Percentiles rank a stretch among this genome's conserved stretches.
These are phyloP conservation scores for Alternaria solani DNA, from an alignment of 2,329 filamentous ascomycete genomes.

Conservation along the genomic window DNA sequence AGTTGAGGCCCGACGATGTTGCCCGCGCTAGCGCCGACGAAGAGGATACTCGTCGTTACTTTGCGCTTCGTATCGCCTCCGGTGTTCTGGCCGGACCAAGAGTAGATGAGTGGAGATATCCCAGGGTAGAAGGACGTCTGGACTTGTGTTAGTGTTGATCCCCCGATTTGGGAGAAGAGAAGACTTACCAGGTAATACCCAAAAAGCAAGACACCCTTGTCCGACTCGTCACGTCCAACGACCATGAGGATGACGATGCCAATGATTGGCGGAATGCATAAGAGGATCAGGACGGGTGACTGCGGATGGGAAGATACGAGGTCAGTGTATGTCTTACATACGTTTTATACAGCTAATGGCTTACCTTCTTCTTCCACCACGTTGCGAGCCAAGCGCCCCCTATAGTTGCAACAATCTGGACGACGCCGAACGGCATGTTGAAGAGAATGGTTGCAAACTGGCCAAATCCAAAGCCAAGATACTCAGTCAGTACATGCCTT, in stretches of 20 bases:
- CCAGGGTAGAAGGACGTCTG: conserved; percentile 66
- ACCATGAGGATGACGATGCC: conserved; percentile 64
- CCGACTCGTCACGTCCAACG: conserved; percentile 55
- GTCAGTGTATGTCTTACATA: no score
- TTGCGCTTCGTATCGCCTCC: conserved; percentile 76
- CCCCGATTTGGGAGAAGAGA: background rate
- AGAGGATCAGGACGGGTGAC: conserved; percentile 60
- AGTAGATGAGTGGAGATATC: conserved; percentile 67
- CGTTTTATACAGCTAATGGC: no score
- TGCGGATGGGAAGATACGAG: no score
- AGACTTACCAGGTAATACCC: conserved; percentile 62
- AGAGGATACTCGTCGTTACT: conserved; percentile 69
- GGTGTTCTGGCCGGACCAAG: conserved; percentile 69
- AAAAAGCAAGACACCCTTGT: conserved; percentile 62
- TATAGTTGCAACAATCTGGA: conserved; percentile 68
- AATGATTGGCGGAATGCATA: conserved; percentile 65
- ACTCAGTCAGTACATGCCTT: no score
- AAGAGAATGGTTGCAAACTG: conserved; percentile 66
- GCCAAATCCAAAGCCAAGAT: conserved; percentile 61
- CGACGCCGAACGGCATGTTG: conserved; percentile 68
- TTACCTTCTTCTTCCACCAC: conserved; percentile 60
- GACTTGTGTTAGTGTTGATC: background rate
- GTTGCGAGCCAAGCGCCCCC: conserved; percentile 66
- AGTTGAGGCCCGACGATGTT: conserved; percentile 73
- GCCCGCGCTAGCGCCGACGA: conserved; percentile 70